phyloP scores from a whole-genome alignment of 805 yeast genomes.

The Suhomyces prunicola region DNA sequence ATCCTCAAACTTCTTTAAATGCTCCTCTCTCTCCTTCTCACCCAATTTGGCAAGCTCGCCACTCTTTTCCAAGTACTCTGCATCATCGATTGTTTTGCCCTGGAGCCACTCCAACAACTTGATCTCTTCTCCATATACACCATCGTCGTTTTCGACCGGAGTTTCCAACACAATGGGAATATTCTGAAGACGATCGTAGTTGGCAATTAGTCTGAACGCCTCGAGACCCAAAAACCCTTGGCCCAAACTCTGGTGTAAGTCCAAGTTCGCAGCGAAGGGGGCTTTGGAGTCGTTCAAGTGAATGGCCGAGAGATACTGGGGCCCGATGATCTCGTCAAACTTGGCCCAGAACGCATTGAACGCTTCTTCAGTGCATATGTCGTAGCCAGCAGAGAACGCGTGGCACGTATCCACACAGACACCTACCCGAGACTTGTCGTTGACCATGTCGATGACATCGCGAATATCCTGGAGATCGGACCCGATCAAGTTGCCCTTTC shows the following conservation, averaged over 20 bases:
- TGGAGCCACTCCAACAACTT: slow-evolving; percentile 79
- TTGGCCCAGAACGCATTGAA: slow-evolving; percentile 69
- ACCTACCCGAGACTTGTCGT: slow-evolving; percentile 82
- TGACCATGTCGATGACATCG: slow-evolving; percentile 72
- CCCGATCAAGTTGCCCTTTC: slow-evolving; percentile 90
- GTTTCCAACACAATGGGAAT: slow-evolving; percentile 88
- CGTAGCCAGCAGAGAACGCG: slow-evolving; percentile 95
- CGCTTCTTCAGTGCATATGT: slow-evolving; percentile 56
- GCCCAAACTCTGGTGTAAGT: slow-evolving; percentile 87
- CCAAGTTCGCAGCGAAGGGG: slow-evolving; percentile 85
- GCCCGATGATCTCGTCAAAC: slow-evolving; percentile 74
- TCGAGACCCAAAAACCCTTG: slow-evolving; percentile 87
- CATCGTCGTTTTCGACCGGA: slow-evolving; percentile 67
- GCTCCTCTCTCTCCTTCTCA: slow-evolving; percentile 65
- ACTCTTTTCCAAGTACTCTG: slow-evolving; percentile 49
- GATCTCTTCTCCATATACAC: slow-evolving; percentile 74
- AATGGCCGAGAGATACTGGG: slow-evolving; percentile 69
- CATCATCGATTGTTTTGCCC: slow-evolving; percentile 52
- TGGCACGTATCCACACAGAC: slow-evolving; percentile 97
- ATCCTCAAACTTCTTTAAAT: slow-evolving; percentile 58
- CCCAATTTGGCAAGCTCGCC: slow-evolving; percentile 58
- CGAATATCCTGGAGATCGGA: slow-evolving; percentile 71
- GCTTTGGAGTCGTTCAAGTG: slow-evolving; percentile 96
- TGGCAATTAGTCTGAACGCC: slow-evolving; percentile 74
- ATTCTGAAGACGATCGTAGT: slow-evolving; percentile 54